Evolutionary conservation across 225 moss, liverwort and hornwort genomes (phyloP), one percentile per base, ranked within the genome.

Genomic region (Pseudoscleropodium purum): DNA sequence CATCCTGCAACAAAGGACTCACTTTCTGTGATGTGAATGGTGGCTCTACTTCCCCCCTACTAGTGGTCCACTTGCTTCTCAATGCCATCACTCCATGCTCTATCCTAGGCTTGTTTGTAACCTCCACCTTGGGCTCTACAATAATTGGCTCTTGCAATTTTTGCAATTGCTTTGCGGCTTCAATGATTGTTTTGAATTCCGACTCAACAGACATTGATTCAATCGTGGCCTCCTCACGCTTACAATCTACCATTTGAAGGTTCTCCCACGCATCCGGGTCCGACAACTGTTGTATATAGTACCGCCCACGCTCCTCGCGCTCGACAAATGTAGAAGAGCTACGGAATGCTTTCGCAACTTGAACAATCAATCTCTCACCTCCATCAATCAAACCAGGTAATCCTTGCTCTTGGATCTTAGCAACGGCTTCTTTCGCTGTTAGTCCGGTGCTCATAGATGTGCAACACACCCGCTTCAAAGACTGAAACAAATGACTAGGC

Each of bases 341-440:
- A 17, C 92, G 94, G 67, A 94, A 89, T 61, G 85, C 59, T 83
- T 93, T 94, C 47, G 92, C 91, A 51, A 93, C 94, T 90, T 94
- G 94, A 41, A 94, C 92, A 73, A 92, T 94, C 63, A 91, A 76
- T 79, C 92, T 87, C 90, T 92, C 94, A 47, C 87, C 92, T 9
- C 92, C 91, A 57, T 91, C 92, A 60, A 87, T 89, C 90, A 94
- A 88, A 57, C 94, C 92, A 30, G 91, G 92, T 79, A 92, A 72
- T 51, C 87, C 89, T 63, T 88, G 91, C 83, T 94, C 94, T 36
- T 87, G 90, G 75, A 93, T 90, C 78, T 87, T 90, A 17, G 85
- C 57, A 37, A 94, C 91, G 43, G 94, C 94, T 81, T 94, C 94
- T 74, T 91, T 91, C 37, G 94, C 94, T 85, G 91, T 91, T 75